Conservation (phyloP, 2,329 filamentous ascomycete genomes). For the Colletotrichum orchidophilum region DNA sequence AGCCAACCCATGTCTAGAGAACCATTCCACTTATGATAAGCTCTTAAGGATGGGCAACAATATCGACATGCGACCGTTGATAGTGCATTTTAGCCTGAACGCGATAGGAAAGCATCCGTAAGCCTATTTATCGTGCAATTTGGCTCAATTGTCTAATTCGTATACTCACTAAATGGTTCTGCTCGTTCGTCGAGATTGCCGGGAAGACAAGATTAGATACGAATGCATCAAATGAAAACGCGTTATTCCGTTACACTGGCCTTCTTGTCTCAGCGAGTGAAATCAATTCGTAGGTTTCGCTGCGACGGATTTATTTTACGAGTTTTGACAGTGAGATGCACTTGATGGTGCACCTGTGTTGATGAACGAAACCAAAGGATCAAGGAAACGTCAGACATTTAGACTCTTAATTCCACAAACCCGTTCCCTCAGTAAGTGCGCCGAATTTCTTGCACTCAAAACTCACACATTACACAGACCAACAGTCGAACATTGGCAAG, state of each 20-base stretch:
- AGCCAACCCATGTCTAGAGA: neutral
- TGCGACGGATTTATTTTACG: neutral
- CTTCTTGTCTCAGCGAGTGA: too few relatives aligned
- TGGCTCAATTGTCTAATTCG: neutral
- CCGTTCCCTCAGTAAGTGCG: neutral
- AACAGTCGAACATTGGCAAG: neutral
- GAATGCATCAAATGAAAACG: too few relatives aligned
- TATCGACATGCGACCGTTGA: neutral
- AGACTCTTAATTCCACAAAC: neutral
- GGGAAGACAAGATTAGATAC: too few relatives aligned
- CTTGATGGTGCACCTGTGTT: neutral
- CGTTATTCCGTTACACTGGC: too few relatives aligned
- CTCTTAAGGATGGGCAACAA: neutral
- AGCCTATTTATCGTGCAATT: neutral
- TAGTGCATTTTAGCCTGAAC: conserved; percentile 14
- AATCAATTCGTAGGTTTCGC: neutral
- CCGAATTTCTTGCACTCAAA: neutral
- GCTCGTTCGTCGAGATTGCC: too few relatives aligned
- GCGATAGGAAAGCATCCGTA: neutral
- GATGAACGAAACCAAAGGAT: neutral
- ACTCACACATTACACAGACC: neutral
- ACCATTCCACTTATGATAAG: neutral
- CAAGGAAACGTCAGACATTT: neutral
- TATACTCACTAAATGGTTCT: neutral
- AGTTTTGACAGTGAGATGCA: neutral